Evolutionary conservation across 1,284 basidiomycete species (phyloP), one percentile per base, ranked within the genome.

Genomic region (Cryptococcus sp.): DNA sequence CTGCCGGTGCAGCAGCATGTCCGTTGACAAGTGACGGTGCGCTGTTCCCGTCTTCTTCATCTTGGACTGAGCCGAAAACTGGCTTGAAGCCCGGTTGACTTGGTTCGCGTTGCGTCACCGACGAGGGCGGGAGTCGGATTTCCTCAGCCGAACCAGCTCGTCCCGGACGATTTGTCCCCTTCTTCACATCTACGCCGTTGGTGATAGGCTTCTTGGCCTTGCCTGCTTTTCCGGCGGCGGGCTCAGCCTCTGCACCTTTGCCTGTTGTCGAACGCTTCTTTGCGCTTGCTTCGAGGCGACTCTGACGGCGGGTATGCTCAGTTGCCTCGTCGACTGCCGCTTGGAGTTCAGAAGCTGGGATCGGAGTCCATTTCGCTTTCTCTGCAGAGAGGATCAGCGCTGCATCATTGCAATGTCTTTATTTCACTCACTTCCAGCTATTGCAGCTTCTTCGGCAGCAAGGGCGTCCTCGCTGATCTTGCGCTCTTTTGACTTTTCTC

Each of bases 361-460:
- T 80, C 5, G 76, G 62, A 7, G 61, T 78, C 79, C 79, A 80
- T 63, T 78, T 79, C 27, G 67, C 70, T 66, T 78, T 78, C 60
- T 75, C 77, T 78, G 52, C 41, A 8, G 10, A 35, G 4, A 13
- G 8, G 2, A 13, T 35, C 8, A 35, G 31, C 31, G 31, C 13
- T 35, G 13, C 31, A 10, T 13, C 13, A 2, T 5, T 13, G 31
- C 31, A 57, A 13, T 4, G 22, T 31, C 20, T n/a, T 3, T 68
- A 67, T 67, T 53, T 70, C 72, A 72, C 38, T 68, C 65, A 35
- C 45, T 57, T 38, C 31, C 53, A 47, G 59, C 47, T 40, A 17
- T 23, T 25, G 53, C 50, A 17, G 69, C 70, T 20, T 17, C 20
- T 15, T 61, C 66, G 7, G 42, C 48, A 19, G 54, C 46, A 23